Percentiles rank a stretch among this genome's conserved stretches.
phyloP scores from a whole-genome alignment of 2,329 filamentous ascomycete genomes.

The Colletotrichum lupini region DNA sequence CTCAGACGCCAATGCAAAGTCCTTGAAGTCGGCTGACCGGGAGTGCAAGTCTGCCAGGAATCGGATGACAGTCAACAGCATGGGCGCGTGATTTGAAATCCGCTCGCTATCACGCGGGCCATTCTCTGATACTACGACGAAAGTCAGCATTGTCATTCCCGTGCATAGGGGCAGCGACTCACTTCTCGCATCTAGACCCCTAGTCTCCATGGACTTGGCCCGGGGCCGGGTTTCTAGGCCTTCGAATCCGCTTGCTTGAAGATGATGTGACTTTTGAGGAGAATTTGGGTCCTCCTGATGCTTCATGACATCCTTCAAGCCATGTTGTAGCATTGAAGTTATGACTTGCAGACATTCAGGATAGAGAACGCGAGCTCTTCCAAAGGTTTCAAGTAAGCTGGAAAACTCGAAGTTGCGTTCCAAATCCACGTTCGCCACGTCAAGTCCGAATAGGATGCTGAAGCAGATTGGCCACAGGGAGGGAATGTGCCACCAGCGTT shows the following conservation, averaged over 20 bases:
- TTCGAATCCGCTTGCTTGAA: slow-evolving; percentile 37
- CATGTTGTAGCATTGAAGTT: slow-evolving; percentile 87
- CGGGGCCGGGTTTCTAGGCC: slow-evolving; percentile 52
- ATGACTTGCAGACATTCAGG: slow-evolving; percentile 85
- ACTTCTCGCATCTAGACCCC: slow-evolving; percentile 67
- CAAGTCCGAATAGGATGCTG: slow-evolving; percentile 86
- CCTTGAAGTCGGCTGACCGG: slow-evolving; percentile 81
- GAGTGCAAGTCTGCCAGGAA: slow-evolving; percentile 84
- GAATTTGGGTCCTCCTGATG: slow-evolving; percentile 71
- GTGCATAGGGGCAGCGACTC: slow-evolving; percentile 41
- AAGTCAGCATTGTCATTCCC: slow-evolving; percentile 30
- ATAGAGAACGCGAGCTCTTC: slow-evolving; percentile 74
- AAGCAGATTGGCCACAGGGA: slow-evolving; percentile 90
- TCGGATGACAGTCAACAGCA: slow-evolving; percentile 80
- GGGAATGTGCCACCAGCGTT: slow-evolving; percentile 88
- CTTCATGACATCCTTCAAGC: slow-evolving; percentile 76
- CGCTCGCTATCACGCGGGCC: slow-evolving; percentile 57
- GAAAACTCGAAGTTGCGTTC: slow-evolving; percentile 79
- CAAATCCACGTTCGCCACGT: slow-evolving; percentile 80
- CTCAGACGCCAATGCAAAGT: slow-evolving; percentile 82
- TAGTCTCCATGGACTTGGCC: slow-evolving; percentile 73
- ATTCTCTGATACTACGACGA: slow-evolving; percentile 45
- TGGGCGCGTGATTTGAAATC: slow-evolving; percentile 64
- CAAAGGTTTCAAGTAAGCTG: slow-evolving; percentile 80
- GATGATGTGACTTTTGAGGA: slow-evolving; percentile 44